Conservation (phyloP, 2,329 filamentous ascomycete species). For the Hypocreales sp. region DNA sequence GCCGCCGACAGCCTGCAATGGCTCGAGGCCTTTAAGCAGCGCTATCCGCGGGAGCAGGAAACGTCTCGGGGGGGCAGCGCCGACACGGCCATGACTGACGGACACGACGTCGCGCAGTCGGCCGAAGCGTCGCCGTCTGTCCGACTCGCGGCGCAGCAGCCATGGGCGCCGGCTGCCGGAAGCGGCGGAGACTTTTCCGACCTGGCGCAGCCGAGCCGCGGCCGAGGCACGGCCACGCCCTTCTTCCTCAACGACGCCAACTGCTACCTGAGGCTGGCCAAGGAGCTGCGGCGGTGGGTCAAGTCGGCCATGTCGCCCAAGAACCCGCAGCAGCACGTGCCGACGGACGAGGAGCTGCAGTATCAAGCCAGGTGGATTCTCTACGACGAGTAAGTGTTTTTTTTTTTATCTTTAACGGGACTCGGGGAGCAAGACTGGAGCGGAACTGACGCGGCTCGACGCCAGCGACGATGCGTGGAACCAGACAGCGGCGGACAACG, state of each 20-base stretch:
- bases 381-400: constrained; percentile 46
- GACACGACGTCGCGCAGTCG: too few relatives aligned
- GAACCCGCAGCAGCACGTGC: constrained; percentile 44
- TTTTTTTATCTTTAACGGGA: too few relatives aligned
- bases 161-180: too few relatives aligned
- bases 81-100: too few relatives aligned
- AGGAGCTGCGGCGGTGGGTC: constrained; percentile 37
- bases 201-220: constrained; percentile 2
- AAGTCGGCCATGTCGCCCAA: constrained; percentile 38
- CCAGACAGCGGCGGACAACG: constrained; percentile 46
- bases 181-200: constrained; percentile 5
- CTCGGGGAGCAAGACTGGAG: too few relatives aligned
- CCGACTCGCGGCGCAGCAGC: too few relatives aligned
- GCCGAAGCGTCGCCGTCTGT: too few relatives aligned
- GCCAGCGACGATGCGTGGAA: constrained; percentile 47
- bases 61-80: too few relatives aligned
- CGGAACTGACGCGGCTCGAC: not conserved
- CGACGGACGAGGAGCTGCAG: constrained; percentile 45
- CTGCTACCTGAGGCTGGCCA: constrained; percentile 40
- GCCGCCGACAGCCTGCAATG: constrained; percentile 39
- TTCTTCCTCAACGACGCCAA: constrained; percentile 44
- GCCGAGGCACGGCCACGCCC: constrained; percentile 8
- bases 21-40: constrained; percentile 35
- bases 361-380: constrained; percentile 48
- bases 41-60: constrained; percentile 18